Percentiles rank a stretch among this genome's conserved stretches.
Conservation (phyloP, 352 stramenopile genomes). For the Hyphochytrium catenoides region DNA sequence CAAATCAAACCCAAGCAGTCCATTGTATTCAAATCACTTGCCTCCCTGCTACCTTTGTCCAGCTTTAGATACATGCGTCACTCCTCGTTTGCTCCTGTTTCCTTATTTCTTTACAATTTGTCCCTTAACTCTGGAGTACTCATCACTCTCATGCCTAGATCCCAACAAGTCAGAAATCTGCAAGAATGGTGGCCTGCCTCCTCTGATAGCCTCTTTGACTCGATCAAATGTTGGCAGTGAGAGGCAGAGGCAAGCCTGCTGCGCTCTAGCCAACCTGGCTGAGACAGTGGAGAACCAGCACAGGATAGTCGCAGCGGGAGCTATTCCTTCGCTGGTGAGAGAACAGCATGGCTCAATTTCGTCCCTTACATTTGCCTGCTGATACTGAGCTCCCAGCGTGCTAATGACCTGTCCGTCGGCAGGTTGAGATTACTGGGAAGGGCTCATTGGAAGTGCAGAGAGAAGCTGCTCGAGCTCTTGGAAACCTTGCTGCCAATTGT, state of each 20-base stretch:
- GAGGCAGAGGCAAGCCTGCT: conserved; percentile 74
- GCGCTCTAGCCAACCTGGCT: conserved; percentile 77
- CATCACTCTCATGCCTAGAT: conserved; percentile 26
- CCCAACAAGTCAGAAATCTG: conserved; percentile 83
- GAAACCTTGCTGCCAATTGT: conserved; percentile 82
- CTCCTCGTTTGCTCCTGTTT: no score
- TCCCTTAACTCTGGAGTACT: conserved; percentile 15
- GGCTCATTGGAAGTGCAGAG: conserved; percentile 56
- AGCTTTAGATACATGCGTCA: conserved; percentile 1
- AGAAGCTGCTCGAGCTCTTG: conserved; percentile 71
- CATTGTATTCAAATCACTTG: no score
- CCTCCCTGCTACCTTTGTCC: no score
- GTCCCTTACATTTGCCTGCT: no score
- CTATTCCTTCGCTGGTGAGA: conserved; percentile 60
- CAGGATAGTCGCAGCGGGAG: conserved; percentile 57
- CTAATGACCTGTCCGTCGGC: no score
- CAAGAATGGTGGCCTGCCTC: conserved; percentile 66
- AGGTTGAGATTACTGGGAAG: no score
- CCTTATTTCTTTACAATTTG: no score
- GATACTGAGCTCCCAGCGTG: no score
- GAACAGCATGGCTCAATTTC: no score
- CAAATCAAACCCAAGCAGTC: no score
- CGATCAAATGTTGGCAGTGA: conserved; percentile 29
- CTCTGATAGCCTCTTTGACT: conserved; percentile 54
- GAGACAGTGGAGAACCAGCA: conserved; percentile 82